phyloP scores from a whole-genome alignment of 2,329 filamentous ascomycete species.

The Metarhizium robertsii region DNA sequence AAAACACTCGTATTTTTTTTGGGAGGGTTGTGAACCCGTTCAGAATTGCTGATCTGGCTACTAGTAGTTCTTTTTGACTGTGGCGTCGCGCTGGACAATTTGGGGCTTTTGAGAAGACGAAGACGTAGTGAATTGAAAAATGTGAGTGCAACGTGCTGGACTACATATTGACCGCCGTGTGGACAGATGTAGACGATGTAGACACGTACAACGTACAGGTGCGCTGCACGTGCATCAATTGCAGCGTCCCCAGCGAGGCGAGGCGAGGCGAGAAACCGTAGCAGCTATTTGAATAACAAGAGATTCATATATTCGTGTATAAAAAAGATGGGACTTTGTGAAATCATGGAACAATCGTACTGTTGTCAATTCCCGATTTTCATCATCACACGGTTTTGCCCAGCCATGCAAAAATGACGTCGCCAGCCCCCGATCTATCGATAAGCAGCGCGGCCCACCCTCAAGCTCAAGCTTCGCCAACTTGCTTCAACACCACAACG shows the following conservation, averaged over 20 bases:
- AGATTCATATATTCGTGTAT: too few species aligned
- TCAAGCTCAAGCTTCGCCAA: background rate
- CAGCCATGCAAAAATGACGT: background rate
- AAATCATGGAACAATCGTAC: too few species aligned
- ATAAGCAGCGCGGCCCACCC: constrained; percentile 4
- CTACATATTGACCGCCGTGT: background rate
- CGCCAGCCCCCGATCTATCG: background rate
- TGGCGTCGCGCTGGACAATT: background rate
- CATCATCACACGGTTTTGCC: too few species aligned
- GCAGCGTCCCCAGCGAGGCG: background rate
- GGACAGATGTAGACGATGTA: background rate
- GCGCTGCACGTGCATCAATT: background rate
- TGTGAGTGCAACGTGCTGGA: background rate
- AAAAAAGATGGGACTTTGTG: too few species aligned
- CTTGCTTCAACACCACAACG: background rate
- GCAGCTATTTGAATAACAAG: background rate
- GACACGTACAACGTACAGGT: too few species aligned
- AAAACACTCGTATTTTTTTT: background rate
- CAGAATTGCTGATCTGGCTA: background rate
- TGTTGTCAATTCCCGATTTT: too few species aligned
- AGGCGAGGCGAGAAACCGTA: background rate
- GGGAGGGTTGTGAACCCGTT: background rate
- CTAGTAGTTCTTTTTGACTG: background rate
- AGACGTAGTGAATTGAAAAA: background rate
- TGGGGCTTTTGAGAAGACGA: background rate